phyloP scores from a whole-genome alignment of 345 rosid species.

The Orychophragmus violaceus region DNA sequence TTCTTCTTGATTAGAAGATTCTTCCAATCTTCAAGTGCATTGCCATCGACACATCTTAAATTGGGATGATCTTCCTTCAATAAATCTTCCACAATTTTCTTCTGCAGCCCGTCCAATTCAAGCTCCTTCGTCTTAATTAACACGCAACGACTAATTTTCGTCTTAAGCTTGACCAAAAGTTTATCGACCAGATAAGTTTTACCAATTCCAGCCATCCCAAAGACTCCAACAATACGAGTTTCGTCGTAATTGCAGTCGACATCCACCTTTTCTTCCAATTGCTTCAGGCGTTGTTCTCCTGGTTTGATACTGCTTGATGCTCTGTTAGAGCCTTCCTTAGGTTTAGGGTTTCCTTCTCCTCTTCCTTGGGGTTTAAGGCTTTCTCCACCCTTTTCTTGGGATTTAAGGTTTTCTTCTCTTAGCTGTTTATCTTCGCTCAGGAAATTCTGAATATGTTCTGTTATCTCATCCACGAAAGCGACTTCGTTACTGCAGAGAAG shows the following conservation, averaged over 20 bases:
- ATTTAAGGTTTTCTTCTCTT: neutral
- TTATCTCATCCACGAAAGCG: neutral
- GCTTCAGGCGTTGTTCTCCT: neutral
- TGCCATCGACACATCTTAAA: neutral
- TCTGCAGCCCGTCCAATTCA: neutral
- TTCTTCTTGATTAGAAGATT: neutral
- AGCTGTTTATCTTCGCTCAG: neutral
- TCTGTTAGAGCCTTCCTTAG: neutral
- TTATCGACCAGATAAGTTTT: slow-evolving; percentile 8
- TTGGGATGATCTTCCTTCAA: neutral
- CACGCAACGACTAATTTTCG: neutral
- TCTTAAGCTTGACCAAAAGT: neutral
- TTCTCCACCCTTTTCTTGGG: neutral
- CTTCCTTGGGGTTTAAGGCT: neutral
- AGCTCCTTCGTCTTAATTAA: neutral
- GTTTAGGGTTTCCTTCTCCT: neutral
- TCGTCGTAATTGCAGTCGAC: neutral
- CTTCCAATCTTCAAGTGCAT: neutral
- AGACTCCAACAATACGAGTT: slow-evolving; percentile 5
- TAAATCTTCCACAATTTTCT: neutral
- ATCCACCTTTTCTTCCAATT: slow-evolving; percentile 1
- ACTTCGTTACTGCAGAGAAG: neutral
- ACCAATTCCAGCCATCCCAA: slow-evolving; percentile 22
- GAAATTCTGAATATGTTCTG: neutral
- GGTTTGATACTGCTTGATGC: neutral